These are phyloP conservation scores for Leccinum subtestaceum DNA, from an alignment of 768 basidiomycete genomes.

Conservation along the genomic window DNA sequence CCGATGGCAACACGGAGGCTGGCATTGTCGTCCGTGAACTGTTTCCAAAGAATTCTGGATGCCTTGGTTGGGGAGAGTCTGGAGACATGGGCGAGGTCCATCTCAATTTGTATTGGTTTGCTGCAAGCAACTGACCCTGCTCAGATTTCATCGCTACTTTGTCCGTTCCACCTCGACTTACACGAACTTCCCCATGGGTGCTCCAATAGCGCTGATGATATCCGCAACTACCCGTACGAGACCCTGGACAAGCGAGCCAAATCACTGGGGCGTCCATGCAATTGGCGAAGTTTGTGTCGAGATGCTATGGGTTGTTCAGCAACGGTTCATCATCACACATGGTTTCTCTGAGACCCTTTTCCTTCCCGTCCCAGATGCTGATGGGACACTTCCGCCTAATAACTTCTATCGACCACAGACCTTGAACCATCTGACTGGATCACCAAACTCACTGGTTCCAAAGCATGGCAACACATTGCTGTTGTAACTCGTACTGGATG, in stretches of 20 bases:
- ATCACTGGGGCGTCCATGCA: slow-evolving; percentile 91
- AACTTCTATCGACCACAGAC: slow-evolving; percentile 60
- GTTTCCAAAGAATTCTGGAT: slow-evolving; percentile 82
- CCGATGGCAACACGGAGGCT: slow-evolving; percentile 94
- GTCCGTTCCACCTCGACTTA: slow-evolving; percentile 74
- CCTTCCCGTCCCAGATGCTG: slow-evolving; percentile 67
- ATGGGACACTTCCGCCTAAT: slow-evolving; percentile 65
- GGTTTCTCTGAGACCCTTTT: slow-evolving; percentile 77
- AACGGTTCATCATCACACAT: slow-evolving; percentile 75
- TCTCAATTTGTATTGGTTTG: not conserved
- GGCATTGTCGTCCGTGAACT: slow-evolving; percentile 95
- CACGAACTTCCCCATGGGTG: slow-evolving; percentile 86
- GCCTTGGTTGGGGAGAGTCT: slow-evolving; percentile 93
- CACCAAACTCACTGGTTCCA: slow-evolving; percentile 59
- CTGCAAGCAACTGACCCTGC: not conserved
- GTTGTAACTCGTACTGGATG: slow-evolving; percentile 82
- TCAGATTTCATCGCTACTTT: slow-evolving; percentile 81
- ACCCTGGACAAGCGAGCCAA: slow-evolving; percentile 80
- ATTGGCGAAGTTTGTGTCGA: slow-evolving; percentile 97
- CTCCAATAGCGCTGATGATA: slow-evolving; percentile 71
- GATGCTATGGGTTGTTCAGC: slow-evolving; percentile 78
- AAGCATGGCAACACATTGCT: slow-evolving; percentile 89
- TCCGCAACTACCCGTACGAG: slow-evolving; percentile 90
- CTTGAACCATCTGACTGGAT: slow-evolving; percentile 30
- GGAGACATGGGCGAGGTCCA: slow-evolving; percentile 91